Evolutionary conservation across 306 rosid species (phyloP), one percentile per base, ranked within the genome.

Genomic region (Cicer judaicum): DNA sequence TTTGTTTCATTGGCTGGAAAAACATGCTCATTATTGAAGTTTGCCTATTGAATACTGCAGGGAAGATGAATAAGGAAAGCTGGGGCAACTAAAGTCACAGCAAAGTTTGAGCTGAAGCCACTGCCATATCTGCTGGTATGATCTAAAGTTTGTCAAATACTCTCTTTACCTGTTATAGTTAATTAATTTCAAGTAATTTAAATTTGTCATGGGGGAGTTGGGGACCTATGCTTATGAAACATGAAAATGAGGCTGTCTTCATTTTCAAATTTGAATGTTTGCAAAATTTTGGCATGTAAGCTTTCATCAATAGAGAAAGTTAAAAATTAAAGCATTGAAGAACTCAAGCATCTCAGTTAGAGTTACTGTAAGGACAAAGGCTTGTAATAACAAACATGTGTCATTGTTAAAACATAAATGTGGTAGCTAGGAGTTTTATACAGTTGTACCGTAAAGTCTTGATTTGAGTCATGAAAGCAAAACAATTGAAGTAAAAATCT

Each of bases 81-180:
- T 49, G 79, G 77, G 13, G 24, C 42, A 14, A 10, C 69, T 34
- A 56, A 68, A 81, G 85, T 87, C 67, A 74, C 81, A 68, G 88
- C 96, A 21, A 83, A 72, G 67, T 79, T 93, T 75, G 96, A 91
- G 76, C 80, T 91, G 66, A 85, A 84, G 80, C 98, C 96, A 57
- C 98, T 96, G 7, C 96, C 98, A 12, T 91, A 89, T 84, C 88
- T 91, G 7, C 79, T 91, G 86, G 98, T 91, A 87, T 77, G 74
- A 49, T 74, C 64, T 78, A 24, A 53, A 59, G 46, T 65, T 69
- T 81, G 53, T 50, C 56, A 46, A 42, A 21, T 59, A 40, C 53
- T 13, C 54, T 40, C n/a, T 50, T 74, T 64, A 55, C 5, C 21
- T n/a, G 63, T 47, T 48, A 68, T 16, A 48, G 5, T 82, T 13